These are phyloP conservation scores for Monosporascus sp. DNA, from an alignment of 2,329 filamentous ascomycete genomes.

Conservation along the genomic window DNA sequence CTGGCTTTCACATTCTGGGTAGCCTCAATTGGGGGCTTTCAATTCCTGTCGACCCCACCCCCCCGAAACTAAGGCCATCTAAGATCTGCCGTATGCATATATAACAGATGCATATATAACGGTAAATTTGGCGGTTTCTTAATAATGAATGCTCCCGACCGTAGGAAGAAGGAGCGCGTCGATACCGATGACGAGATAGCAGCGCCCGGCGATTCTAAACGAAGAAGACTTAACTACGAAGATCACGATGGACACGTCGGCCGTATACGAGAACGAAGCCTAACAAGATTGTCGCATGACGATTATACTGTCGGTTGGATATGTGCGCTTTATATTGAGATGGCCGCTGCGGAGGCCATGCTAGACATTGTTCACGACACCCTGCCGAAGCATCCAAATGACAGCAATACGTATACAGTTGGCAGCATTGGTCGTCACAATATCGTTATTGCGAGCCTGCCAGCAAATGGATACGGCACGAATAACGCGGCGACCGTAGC, in stretches of 20 bases:
- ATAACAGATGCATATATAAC: no score
- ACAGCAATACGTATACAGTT: slow-evolving; percentile 17
- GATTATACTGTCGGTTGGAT: slow-evolving; percentile 28
- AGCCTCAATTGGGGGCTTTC: no score
- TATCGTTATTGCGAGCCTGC: slow-evolving; percentile 15
- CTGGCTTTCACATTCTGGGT: no score
- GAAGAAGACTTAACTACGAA: not conserved
- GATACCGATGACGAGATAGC: not conserved
- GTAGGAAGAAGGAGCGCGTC: not conserved
- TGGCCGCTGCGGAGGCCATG: slow-evolving; percentile 21
- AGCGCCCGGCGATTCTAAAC: not conserved
- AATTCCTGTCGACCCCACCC: no score
- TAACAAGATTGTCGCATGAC: not conserved
- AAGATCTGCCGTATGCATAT: no score
- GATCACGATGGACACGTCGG: not conserved
- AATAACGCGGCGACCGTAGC: slow-evolving; percentile 12
- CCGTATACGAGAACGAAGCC: not conserved
- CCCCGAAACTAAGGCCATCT: no score
- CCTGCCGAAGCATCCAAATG: slow-evolving; percentile 3
- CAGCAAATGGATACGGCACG: slow-evolving; percentile 9
- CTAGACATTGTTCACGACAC: slow-evolving; percentile 23
- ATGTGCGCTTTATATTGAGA: slow-evolving; percentile 18
- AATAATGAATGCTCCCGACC: not conserved
- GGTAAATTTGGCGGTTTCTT: not conserved
- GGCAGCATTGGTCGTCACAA: slow-evolving; percentile 12